These are phyloP conservation scores for Dissophora ornata DNA, from an alignment of 192 early-diverging fungal species.

Conservation along the genomic window DNA sequence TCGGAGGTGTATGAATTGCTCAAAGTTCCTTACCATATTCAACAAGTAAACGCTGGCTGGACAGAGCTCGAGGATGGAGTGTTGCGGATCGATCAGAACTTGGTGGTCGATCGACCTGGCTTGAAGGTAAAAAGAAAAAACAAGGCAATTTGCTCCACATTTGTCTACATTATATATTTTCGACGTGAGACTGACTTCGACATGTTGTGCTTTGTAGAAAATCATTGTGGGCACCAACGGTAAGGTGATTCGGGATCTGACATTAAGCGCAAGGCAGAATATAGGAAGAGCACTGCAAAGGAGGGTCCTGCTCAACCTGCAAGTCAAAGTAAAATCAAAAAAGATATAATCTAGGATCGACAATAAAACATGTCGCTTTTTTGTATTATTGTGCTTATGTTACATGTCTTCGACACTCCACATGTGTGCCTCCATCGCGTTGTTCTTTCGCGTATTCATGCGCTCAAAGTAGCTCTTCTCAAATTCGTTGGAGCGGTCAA, in stretches of 20 bases:
- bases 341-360: constrained; percentile 32
- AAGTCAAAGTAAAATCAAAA: constrained; percentile 60
- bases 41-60: constrained; percentile 69
- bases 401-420: constrained; percentile 76
- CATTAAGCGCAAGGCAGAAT: constrained; percentile 38
- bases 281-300: constrained; percentile 55
- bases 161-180: too few relatives aligned
- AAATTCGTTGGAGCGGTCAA: constrained; percentile 72
- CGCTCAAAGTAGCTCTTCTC: constrained; percentile 65
- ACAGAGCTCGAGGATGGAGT: constrained; percentile 54
- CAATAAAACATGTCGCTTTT: too few relatives aligned
- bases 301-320: constrained; percentile 61
- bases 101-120: constrained; percentile 62
- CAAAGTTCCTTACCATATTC: constrained; percentile 67
- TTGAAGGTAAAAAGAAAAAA: constrained; percentile 19
- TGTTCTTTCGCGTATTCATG: constrained; percentile 36
- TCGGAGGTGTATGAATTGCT: constrained; percentile 65
- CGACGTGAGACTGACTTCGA: too few relatives aligned
- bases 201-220: too few relatives aligned
- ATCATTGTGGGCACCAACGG: constrained; percentile 66
- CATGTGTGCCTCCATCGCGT: constrained; percentile 62
- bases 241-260: constrained; percentile 55
- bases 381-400: constrained; percentile 2
- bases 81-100: constrained; percentile 66
- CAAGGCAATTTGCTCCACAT: too few relatives aligned